These are phyloP conservation scores for Manihot esculenta DNA, from an alignment of 441 rosid species.

Conservation along the genomic window DNA sequence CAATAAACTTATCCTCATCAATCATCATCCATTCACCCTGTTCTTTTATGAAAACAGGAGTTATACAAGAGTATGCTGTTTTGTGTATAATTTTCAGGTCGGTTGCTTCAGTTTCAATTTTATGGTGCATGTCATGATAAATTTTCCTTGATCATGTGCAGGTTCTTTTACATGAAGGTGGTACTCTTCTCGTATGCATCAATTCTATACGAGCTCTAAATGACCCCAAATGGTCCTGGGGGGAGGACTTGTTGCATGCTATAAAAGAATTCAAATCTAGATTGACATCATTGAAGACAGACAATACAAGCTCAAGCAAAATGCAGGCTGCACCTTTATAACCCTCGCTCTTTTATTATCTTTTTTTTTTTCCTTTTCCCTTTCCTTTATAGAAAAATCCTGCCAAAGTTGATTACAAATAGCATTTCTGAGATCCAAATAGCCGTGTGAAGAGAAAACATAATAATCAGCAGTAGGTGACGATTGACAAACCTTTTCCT, in stretches of 20 bases:
- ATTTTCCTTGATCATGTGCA: constrained; percentile 27
- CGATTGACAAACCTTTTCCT: neutral
- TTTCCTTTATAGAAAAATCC: neutral
- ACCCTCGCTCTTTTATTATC: neutral
- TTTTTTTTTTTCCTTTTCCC: neutral
- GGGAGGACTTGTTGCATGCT: constrained; percentile 45
- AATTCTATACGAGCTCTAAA: constrained; percentile 72
- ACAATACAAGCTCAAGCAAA: constrained; percentile 27
- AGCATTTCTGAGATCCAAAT: neutral
- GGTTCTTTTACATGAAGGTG: constrained; percentile 94
- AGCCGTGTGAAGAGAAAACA: neutral
- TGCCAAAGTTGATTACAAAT: neutral
- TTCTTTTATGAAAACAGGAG: neutral
- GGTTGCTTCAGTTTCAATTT: neutral
- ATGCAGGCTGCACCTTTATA: constrained; percentile 37
- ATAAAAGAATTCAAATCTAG: constrained; percentile 37
- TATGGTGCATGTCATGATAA: neutral
- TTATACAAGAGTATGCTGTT: neutral
- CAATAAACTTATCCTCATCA: no score
- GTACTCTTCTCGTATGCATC: constrained; percentile 82
- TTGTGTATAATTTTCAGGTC: no score
- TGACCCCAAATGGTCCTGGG: constrained; percentile 78
- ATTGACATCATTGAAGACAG: constrained; percentile 19
- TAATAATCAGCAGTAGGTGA: neutral
- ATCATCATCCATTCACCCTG: neutral